Evolutionary conservation across 192 early-diverging fungal genomes (phyloP).

Genomic region (Globomyces pollinis-pini): DNA sequence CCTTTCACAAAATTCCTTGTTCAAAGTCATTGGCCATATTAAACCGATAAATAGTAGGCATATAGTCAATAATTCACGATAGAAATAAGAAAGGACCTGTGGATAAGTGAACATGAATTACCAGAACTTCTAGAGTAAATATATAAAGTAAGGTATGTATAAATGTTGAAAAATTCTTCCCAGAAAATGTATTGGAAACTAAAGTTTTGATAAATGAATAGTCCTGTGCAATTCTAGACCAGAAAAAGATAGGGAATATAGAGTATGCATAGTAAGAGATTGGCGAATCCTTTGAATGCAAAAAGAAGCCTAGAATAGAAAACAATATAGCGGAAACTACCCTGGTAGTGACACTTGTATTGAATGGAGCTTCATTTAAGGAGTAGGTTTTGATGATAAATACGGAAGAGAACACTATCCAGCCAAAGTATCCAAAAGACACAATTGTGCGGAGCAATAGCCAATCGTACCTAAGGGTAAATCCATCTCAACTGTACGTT

Average conservation of each 20-base stretch:
- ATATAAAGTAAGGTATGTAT: slow-evolving; percentile 39
- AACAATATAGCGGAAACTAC: slow-evolving; percentile 11
- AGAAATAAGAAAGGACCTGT: slow-evolving; percentile 75
- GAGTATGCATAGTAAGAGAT: slow-evolving; percentile 81
- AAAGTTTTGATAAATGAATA: neutral
- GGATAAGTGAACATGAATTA: too few relatives aligned
- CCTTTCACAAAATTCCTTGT: slow-evolving; percentile 34
- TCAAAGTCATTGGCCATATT: slow-evolving; percentile 56
- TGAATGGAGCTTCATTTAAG: neutral
- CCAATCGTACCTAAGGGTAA: slow-evolving; percentile 69
- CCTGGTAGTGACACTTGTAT: neutral
- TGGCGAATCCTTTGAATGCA: slow-evolving; percentile 71
- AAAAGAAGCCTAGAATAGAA: slow-evolving; percentile 37
- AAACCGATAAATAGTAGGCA: slow-evolving; percentile 59
- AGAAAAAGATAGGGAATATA: slow-evolving; percentile 81
- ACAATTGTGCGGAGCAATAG: slow-evolving; percentile 78
- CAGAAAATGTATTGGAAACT: neutral
- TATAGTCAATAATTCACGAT: slow-evolving; percentile 56
- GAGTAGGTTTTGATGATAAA: slow-evolving; percentile 65
- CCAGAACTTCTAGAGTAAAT: slow-evolving; percentile 67
- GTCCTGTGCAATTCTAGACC: slow-evolving; percentile 36
- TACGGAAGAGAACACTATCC: slow-evolving; percentile 77
- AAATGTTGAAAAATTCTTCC: neutral
- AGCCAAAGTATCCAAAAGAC: slow-evolving; percentile 77
- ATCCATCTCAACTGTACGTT: slow-evolving; percentile 37